Conservation (phyloP, 768 basidiomycete genomes). For the Boletus tomentosulus region DNA sequence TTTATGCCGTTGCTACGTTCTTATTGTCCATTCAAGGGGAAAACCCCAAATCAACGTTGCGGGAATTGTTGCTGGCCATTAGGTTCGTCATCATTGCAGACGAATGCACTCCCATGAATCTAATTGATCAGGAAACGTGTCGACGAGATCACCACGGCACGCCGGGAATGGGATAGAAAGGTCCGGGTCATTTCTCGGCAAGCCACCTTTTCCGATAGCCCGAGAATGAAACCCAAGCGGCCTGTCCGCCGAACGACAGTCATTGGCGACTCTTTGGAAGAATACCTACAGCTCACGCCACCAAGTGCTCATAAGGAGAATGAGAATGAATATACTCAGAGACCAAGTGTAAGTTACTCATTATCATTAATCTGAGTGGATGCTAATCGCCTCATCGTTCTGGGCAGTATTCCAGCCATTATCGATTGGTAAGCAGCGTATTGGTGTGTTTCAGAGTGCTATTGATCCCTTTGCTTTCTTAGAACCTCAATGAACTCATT, state of each 20-base stretch:
- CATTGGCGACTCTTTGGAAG: slow-evolving; percentile 3
- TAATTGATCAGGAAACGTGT: slow-evolving; percentile 14
- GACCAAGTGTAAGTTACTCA: slow-evolving; percentile 13
- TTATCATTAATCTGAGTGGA: background rate
- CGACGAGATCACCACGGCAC: slow-evolving; percentile 12
- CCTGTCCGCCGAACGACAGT: slow-evolving; percentile 13
- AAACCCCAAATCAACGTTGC: slow-evolving; percentile 22
- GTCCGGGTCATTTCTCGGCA: slow-evolving; percentile 7
- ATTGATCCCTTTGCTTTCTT: background rate
- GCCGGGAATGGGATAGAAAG: slow-evolving; percentile 8
- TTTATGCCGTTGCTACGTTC: background rate
- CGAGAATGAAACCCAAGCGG: slow-evolving; percentile 1
- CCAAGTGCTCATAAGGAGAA: background rate
- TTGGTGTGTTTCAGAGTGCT: background rate
- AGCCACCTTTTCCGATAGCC: slow-evolving; percentile 7
- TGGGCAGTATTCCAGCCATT: slow-evolving; percentile 23
- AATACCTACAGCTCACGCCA: background rate
- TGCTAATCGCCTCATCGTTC: background rate
- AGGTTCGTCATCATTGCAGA: slow-evolving; percentile 15
- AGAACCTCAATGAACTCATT: slow-evolving; percentile 23
- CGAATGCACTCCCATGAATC: background rate
- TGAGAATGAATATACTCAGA: slow-evolving; percentile 12
- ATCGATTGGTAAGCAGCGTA: slow-evolving; percentile 15
- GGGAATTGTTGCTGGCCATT: slow-evolving; percentile 16
- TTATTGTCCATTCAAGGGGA: slow-evolving; percentile 11